Percentiles rank a stretch among this genome's conserved stretches.
These are phyloP conservation scores for Oryza nivara DNA, from an alignment of 176 grass and related monocot species.

Conservation along the genomic window DNA sequence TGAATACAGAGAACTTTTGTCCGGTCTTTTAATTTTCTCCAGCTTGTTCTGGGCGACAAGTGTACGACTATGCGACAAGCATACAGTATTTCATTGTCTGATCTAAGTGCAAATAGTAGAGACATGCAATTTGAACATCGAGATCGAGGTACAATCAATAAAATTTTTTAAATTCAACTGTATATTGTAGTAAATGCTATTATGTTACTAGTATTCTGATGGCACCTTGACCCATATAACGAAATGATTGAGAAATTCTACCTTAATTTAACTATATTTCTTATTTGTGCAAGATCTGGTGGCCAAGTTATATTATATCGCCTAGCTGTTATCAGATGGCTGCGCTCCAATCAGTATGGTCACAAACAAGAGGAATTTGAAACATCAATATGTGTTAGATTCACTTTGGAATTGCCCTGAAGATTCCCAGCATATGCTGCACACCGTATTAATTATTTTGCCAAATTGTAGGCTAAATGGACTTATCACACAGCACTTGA, in stretches of 20 bases:
- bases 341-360: not conserved
- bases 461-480: constrained; percentile 32
- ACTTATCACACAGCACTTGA: constrained; percentile 24
- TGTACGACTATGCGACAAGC: not conserved
- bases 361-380: not conserved
- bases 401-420: not conserved
- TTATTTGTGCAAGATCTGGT: not conserved
- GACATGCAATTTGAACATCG: not conserved
- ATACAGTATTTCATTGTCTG: not conserved
- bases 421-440: constrained; percentile 44
- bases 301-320: not conserved
- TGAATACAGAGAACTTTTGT: not conserved
- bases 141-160: not conserved
- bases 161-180: not conserved
- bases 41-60: not conserved
- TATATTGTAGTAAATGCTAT: not conserved
- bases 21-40: not conserved
- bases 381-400: not conserved
- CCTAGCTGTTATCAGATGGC: constrained; percentile 3
- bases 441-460: constrained; percentile 17
- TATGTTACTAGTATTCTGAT: not conserved
- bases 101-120: not conserved
- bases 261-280: not conserved
- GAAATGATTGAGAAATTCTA: not conserved
- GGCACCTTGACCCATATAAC: not conserved